Evolutionary conservation across 345 rosid species (phyloP).

Genomic region (Citrus cavaleriei): DNA sequence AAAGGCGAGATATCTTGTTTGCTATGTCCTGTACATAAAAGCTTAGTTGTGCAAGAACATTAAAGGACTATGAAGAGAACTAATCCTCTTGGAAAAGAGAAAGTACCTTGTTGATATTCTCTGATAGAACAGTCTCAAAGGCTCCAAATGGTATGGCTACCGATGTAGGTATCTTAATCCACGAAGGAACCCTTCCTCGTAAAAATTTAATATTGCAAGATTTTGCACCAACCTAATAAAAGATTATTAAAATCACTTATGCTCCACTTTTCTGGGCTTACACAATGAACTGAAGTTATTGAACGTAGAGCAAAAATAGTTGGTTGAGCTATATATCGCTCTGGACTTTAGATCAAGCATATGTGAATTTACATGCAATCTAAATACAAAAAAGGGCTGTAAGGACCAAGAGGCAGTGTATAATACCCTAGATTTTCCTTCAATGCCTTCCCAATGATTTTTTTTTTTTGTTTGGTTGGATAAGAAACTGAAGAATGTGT

Average conservation of each 20-base stretch:
- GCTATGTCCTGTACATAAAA: slow-evolving; percentile 35
- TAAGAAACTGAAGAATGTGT: no score
- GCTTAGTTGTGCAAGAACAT: not conserved
- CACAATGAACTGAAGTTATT: not conserved
- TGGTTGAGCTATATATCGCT: not conserved
- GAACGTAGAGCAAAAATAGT: not conserved
- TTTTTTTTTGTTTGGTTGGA: no score
- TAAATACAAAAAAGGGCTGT: not conserved
- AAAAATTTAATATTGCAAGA: slow-evolving; percentile 37
- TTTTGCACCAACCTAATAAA: slow-evolving; percentile 40
- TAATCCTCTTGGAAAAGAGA: not conserved
- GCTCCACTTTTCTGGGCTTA: not conserved
- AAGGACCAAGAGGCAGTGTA: not conserved
- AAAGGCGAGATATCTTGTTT: slow-evolving; percentile 27
- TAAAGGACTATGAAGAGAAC: not conserved
- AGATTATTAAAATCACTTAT: slow-evolving; percentile 2
- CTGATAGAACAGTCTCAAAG: slow-evolving; percentile 31
- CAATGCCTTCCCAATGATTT: not conserved
- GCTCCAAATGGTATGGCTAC: slow-evolving; percentile 44
- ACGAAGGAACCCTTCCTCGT: slow-evolving; percentile 34
- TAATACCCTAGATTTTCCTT: not conserved
- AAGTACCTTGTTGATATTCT: slow-evolving; percentile 31
- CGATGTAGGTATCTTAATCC: slow-evolving; percentile 38
- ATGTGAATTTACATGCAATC: not conserved
- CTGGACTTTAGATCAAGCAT: not conserved